These are phyloP conservation scores for Neospora caninum DNA, from an alignment of 169 alveolate genomes.

Conservation along the genomic window DNA sequence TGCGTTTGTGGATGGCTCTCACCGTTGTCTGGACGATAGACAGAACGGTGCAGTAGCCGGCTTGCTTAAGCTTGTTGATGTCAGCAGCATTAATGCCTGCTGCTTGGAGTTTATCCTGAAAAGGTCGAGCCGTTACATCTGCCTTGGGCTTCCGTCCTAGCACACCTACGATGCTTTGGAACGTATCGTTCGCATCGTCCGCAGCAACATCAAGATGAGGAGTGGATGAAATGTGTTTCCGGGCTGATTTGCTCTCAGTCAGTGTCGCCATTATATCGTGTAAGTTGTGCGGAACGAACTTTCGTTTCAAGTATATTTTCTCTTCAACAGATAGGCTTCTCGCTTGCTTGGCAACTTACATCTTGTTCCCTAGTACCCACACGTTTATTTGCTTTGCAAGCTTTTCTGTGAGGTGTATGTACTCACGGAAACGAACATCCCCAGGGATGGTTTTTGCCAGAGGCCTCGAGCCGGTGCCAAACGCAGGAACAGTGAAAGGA, in stretches of 20 bases:
- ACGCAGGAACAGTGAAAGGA: too few relatives aligned
- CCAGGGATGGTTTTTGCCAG: too few relatives aligned
- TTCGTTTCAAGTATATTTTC: background rate
- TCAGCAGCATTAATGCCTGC: constrained; percentile 72
- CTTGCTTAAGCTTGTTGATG: constrained; percentile 68
- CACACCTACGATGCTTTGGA: constrained; percentile 44
- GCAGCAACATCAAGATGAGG: constrained; percentile 34
- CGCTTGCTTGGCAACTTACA: too few relatives aligned
- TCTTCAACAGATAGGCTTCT: too few relatives aligned
- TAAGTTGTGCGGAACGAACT: background rate
- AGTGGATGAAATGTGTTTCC: constrained; percentile 59
- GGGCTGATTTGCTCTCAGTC: constrained; percentile 68
- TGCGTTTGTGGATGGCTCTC: background rate
- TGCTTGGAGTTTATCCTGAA: constrained; percentile 68
- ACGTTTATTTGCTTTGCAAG: too few relatives aligned
- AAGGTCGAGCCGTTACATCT: background rate
- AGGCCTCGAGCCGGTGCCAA: too few relatives aligned
- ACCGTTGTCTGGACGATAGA: constrained; percentile 72
- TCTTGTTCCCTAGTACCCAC: too few relatives aligned
- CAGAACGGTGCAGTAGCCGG: constrained; percentile 73
- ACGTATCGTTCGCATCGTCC: constrained; percentile 21
- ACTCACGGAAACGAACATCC: too few relatives aligned
- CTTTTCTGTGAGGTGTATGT: too few relatives aligned
- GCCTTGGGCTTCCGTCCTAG: background rate
- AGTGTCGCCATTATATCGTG: constrained; percentile 58